These are phyloP conservation scores for Fusarium mexicanum DNA, from an alignment of 2,329 filamentous ascomycete genomes.

Conservation along the genomic window DNA sequence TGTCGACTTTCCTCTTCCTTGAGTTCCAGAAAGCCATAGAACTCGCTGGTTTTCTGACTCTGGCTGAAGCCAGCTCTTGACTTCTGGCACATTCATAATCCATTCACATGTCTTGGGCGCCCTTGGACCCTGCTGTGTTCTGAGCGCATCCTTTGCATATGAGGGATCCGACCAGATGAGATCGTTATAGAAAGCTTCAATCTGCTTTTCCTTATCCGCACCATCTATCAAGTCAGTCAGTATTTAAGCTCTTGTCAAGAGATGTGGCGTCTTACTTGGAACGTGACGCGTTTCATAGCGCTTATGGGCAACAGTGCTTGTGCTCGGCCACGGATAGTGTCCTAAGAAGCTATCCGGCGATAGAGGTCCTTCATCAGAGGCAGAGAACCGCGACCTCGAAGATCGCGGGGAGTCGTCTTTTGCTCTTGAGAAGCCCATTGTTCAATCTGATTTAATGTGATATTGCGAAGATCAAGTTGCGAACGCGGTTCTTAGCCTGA, in stretches of 20 bases:
- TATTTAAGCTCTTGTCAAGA: neutral
- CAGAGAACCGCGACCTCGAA: constrained; percentile 19
- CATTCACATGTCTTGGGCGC: constrained; percentile 24
- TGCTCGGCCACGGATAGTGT: constrained; percentile 29
- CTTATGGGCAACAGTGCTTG: constrained; percentile 22
- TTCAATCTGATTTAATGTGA: neutral
- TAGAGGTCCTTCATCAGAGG: constrained; percentile 16
- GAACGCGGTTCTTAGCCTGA: neutral
- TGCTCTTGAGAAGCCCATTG: constrained; percentile 5
- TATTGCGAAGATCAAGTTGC: constrained; percentile 3
- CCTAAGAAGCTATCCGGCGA: constrained; percentile 26
- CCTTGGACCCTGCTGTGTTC: constrained; percentile 13
- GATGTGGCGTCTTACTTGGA: constrained; percentile 6
- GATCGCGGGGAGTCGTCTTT: constrained; percentile 22
- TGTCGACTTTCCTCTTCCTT: constrained; percentile 22
- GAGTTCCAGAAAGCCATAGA: constrained; percentile 14
- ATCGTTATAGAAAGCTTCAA: constrained; percentile 20
- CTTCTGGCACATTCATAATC: constrained; percentile 12
- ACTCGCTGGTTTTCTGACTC: neutral
- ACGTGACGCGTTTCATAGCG: constrained; percentile 17
- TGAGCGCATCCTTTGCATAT: constrained; percentile 20
- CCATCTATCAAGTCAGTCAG: constrained; percentile 17
- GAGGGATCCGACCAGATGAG: constrained; percentile 22
- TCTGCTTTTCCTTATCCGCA: constrained; percentile 14
- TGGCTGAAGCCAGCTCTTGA: constrained; percentile 11